Evolutionary conservation across 225 moss, liverwort and hornwort species (phyloP).

Genomic region (Rhytidiadelphus loreus): DNA sequence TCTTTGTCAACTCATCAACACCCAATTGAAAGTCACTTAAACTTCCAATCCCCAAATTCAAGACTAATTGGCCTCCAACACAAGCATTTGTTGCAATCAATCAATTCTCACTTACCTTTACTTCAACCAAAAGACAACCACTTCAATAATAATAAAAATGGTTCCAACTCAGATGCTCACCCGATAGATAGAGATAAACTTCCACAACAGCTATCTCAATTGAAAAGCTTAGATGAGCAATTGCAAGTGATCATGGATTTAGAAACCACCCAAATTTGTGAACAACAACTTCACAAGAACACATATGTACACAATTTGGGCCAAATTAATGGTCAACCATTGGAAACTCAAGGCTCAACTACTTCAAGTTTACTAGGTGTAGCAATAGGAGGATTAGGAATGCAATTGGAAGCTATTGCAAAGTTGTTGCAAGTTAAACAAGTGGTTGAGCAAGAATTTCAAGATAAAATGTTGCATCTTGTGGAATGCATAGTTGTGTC

Average conservation of each 20-base stretch:
- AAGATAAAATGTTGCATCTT: slow-evolving; percentile 1
- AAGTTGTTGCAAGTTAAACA: slow-evolving; percentile 6
- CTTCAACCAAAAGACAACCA: slow-evolving; percentile 9
- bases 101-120: slow-evolving; percentile 19
- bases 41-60: not conserved
- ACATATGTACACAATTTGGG: not conserved
- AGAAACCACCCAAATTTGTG: not conserved
- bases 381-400: slow-evolving; percentile 3
- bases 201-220: not conserved
- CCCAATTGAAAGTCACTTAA: not conserved
- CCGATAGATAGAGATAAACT: not conserved
- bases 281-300: not conserved
- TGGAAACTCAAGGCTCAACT: not conserved
- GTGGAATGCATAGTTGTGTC: slow-evolving; percentile 3
- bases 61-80: not conserved
- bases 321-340: not conserved
- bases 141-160: not conserved
- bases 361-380: not conserved
- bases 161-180: not conserved
- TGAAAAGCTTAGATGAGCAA: not conserved
- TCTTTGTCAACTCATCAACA: not conserved
- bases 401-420: slow-evolving; percentile 8
- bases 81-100: slow-evolving; percentile 5
- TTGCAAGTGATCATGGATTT: not conserved
- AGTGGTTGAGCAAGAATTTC: not conserved